phyloP scores from a whole-genome alignment of 2,329 filamentous ascomycete genomes.

The Colletotrichum lindemuthianum region DNA sequence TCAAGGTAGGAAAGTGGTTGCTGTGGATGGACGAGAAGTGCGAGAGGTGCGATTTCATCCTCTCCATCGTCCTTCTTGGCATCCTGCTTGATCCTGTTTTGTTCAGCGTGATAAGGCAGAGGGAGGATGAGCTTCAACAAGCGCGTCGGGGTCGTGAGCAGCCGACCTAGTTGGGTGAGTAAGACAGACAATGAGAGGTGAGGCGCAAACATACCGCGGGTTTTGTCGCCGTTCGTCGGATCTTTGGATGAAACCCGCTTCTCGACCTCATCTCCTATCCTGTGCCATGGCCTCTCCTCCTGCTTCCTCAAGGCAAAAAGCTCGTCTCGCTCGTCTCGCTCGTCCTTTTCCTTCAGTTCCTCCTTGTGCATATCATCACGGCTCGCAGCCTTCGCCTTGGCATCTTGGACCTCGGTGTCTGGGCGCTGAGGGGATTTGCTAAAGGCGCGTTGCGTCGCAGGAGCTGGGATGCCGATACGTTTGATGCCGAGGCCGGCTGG shows the following conservation, averaged over 20 bases:
- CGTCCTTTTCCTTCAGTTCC: conserved; percentile 45
- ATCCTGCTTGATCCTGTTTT: conserved; percentile 14
- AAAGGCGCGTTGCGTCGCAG: not conserved
- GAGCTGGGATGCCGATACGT: conserved; percentile 4
- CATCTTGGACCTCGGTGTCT: conserved; percentile 26
- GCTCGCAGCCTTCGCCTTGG: conserved; percentile 43
- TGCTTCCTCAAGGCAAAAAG: conserved; percentile 63
- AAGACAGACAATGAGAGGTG: not conserved
- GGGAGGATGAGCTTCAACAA: conserved; percentile 85
- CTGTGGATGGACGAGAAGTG: conserved; percentile 86
- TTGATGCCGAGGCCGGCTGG: conserved; percentile 28
- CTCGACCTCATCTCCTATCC: conserved; percentile 64
- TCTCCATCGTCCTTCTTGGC: conserved; percentile 43
- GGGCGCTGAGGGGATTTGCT: conserved; percentile 12
- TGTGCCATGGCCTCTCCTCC: conserved; percentile 72
- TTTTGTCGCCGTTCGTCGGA: conserved; percentile 39
- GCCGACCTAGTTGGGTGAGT: conserved; percentile 64
- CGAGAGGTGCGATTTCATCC: conserved; percentile 78
- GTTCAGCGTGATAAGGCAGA: conserved; percentile 55
- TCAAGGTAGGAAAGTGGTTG: conserved; percentile 93
- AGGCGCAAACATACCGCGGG: conserved; percentile 43
- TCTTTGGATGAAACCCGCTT: conserved; percentile 44
- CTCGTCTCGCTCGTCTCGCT: conserved; percentile 51
- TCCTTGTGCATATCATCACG: conserved; percentile 24
- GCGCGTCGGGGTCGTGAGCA: conserved; percentile 82